Evolutionary conservation across 768 basidiomycete genomes (phyloP), one percentile per base, ranked within the genome.

Genomic region (Rhizopogon sp.): DNA sequence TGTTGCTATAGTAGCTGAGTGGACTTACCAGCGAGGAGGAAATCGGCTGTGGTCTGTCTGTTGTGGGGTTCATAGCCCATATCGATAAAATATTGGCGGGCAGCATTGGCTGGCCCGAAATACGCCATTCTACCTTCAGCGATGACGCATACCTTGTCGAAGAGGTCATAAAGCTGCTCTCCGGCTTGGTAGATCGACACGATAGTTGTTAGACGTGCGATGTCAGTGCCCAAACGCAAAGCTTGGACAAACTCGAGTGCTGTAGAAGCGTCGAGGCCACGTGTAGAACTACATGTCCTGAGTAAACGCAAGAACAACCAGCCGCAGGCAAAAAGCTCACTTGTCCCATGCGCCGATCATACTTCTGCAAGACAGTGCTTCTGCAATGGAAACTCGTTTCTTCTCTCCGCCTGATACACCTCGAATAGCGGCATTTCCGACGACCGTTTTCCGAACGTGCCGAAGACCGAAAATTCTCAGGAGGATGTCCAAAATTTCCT

Each of bases 141-240:
- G 61, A 87, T 73, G 46, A 86, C 74, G 59, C 80, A 77, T 16
- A 86, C 82, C 64, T 86, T 87, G 76, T 88, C 85, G 61, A 88
- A 93, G 42, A 78, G 72, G 20, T 78, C 56, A 56, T 83, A 86
- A 0, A 87, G 65, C 2, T 75, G 75, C 65, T 92, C 88, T 50
- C 86, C 85, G 7, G 88, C 91, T 69, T 93, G 91, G 69, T 93
- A 93, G 39, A 94, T 81, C 1, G 88, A 86, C n/a, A 89, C 87
- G 55, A 93, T 79, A 0, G 85, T 90, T 0, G 86, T 73, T 16
- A 68, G 56, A n/a, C 71, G 65, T 53, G 73, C 73, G 3, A 78
- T 72, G 60, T 90, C 83, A 0, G 88, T 87, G 3, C 79, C 73
- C 41, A 83, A 75, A 3, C 88, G 80, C 35, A 91, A 73, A 1